Evolutionary conservation across 805 yeast genomes (phyloP).

Genomic region (Blastobotrys mokoenaii): DNA sequence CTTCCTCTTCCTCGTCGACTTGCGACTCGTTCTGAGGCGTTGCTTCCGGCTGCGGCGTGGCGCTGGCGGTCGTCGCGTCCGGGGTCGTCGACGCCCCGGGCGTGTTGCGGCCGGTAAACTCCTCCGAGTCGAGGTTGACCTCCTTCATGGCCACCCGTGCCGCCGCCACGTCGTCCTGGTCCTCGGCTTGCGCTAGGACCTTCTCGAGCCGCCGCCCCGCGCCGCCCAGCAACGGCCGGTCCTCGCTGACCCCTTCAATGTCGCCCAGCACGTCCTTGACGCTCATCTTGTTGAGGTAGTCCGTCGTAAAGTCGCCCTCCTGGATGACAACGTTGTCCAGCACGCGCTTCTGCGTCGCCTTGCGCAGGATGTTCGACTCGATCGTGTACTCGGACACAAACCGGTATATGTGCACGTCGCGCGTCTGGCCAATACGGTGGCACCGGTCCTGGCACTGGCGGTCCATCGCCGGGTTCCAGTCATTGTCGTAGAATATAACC

Average conservation of each 20-base stretch:
- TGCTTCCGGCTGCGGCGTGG: neutral
- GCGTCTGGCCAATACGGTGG: slow-evolving; percentile 96
- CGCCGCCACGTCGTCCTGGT: slow-evolving; percentile 67
- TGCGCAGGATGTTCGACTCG: slow-evolving; percentile 86
- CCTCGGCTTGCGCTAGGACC: slow-evolving; percentile 87
- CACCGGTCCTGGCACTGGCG: slow-evolving; percentile 98
- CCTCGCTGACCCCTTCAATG: slow-evolving; percentile 29
- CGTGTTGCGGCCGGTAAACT: slow-evolving; percentile 38
- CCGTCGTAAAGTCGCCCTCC: slow-evolving; percentile 97
- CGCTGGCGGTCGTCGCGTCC: neutral
- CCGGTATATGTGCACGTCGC: slow-evolving; percentile 95
- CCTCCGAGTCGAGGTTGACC: slow-evolving; percentile 74
- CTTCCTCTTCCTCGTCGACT: slow-evolving; percentile 4
- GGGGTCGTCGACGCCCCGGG: slow-evolving; percentile 3
- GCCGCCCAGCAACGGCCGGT: slow-evolving; percentile 23
- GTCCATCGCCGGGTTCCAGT: slow-evolving; percentile 99
- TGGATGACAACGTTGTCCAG: slow-evolving; percentile 92
- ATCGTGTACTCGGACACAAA: slow-evolving; percentile 94
- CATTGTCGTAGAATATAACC: slow-evolving; percentile 95
- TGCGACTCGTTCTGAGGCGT: slow-evolving; percentile 8
- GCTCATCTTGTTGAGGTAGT: slow-evolving; percentile 81
- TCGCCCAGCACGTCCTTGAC: slow-evolving; percentile 79
- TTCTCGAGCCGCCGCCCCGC: slow-evolving; percentile 32
- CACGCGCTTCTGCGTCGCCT: slow-evolving; percentile 91
- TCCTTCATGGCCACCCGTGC: slow-evolving; percentile 86